phyloP scores from a whole-genome alignment of 108 stramenopile genomes.

The Cyclotella cryptica region DNA sequence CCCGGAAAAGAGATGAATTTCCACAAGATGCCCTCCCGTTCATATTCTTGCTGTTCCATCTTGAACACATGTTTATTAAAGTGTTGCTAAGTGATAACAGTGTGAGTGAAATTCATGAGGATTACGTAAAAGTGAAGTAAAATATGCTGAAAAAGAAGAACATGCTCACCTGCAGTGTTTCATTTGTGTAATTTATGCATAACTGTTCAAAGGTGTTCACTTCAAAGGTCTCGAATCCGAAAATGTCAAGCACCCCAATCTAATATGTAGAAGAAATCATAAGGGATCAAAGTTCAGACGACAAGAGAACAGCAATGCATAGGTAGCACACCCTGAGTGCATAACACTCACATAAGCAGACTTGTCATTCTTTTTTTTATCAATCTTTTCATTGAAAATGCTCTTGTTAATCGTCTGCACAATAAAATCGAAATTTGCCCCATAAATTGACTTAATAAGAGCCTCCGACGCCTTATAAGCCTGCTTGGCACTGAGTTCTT shows the following conservation, averaged over 20 bases:
- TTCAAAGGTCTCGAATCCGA: conserved; percentile 96
- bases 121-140: no score
- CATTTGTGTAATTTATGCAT: conserved; percentile 95
- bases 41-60: conserved; percentile 91
- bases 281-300: no score
- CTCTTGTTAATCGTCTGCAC: conserved; percentile 65
- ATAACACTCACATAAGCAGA: conserved; percentile 50
- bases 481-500: conserved; percentile 58
- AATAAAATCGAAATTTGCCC: conserved; percentile 75
- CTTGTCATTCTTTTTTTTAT: conserved; percentile 25
- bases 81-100: conserved; percentile 67
- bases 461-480: conserved; percentile 87
- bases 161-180: conserved; percentile 63
- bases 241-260: conserved; percentile 97
- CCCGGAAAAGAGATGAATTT: conserved; percentile 84
- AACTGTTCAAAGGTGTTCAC: conserved; percentile 91
- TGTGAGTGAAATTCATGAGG: no score
- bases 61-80: conserved; percentile 93
- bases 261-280: neutral
- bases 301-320: neutral
- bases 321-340: neutral
- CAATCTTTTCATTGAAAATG: conserved; percentile 47
- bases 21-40: conserved; percentile 91
- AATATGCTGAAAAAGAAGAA: neutral
- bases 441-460: conserved; percentile 92